These are phyloP conservation scores for Penicillium pancosmium DNA, from an alignment of 495 filamentous ascomycete species.

Conservation along the genomic window DNA sequence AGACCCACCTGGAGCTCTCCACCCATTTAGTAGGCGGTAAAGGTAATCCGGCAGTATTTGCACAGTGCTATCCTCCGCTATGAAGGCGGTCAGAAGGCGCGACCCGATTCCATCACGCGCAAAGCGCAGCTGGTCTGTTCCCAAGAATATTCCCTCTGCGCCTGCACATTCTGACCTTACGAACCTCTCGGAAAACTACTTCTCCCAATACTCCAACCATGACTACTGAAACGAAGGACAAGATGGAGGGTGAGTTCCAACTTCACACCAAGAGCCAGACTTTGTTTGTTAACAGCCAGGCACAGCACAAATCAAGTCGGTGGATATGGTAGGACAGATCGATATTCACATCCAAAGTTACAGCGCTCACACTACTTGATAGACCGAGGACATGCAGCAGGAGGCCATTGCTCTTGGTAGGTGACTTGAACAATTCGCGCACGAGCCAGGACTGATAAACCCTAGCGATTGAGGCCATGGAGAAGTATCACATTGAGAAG, in stretches of 20 bases:
- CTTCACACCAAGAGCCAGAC: background rate
- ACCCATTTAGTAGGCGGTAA: background rate
- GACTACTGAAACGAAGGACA: conserved; percentile 64
- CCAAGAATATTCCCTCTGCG: background rate
- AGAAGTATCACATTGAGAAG: conserved; percentile 92
- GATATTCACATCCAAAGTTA: background rate
- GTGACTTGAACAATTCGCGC: conserved; percentile 26
- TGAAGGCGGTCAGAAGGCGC: conserved; percentile 3
- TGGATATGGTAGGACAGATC: conserved; percentile 80
- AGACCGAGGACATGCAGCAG: conserved; percentile 97
- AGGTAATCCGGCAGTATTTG: background rate
- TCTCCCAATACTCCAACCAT: conserved; percentile 32
- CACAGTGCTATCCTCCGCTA: background rate
- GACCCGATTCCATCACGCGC: conserved; percentile 4
- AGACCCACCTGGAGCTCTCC: background rate
- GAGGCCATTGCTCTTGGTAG: conserved; percentile 92
- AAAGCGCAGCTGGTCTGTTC: background rate
- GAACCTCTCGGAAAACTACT: background rate
- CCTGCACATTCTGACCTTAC: background rate
- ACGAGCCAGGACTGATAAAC: conserved; percentile 25
- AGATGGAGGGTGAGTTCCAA: conserved; percentile 67
- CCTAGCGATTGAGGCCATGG: conserved; percentile 89
- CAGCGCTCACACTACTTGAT: conserved; percentile 23
- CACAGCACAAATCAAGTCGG: conserved; percentile 91
- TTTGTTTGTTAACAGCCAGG: background rate